phyloP scores from a whole-genome alignment of 139 green algal species.

The Chlamydomonas sphaeroides region DNA sequence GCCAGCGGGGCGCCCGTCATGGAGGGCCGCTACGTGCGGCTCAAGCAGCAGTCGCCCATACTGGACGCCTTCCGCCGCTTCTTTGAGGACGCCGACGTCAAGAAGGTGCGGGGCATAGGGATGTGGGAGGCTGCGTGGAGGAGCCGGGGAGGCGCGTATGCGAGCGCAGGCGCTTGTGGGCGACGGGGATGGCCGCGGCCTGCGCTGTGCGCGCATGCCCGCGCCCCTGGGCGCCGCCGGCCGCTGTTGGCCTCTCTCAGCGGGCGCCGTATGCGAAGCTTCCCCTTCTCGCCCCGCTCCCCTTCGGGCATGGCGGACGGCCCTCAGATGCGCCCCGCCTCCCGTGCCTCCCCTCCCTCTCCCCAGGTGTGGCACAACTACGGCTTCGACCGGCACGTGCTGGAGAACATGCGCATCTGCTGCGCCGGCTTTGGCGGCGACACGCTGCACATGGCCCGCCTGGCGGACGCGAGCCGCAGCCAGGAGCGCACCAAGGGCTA shows the following conservation, averaged over 20 bases:
- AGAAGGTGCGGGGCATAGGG: constrained; percentile 79
- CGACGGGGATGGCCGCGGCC: no score
- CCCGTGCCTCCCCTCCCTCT: no score
- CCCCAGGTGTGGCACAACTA: constrained; percentile 99
- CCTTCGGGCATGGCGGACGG: no score
- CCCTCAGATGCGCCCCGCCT: no score
- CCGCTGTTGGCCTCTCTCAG: no score
- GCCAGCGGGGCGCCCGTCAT: constrained; percentile 8
- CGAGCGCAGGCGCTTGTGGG: no score
- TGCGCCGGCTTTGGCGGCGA: constrained; percentile 88
- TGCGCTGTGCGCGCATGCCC: no score
- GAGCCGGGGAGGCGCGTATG: no score
- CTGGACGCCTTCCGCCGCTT: constrained; percentile 83
- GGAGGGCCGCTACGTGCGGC: constrained; percentile 30
- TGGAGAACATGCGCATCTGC: constrained; percentile 77
- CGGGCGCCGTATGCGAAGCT: no score
- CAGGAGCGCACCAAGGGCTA: constrained; percentile 75
- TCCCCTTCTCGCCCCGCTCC: no score
- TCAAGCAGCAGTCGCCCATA: constrained; percentile 61
- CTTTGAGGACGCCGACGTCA: constrained; percentile 74
- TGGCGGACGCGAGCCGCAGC: constrained; percentile 84
- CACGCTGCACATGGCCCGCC: constrained; percentile 98
- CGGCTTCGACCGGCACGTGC: constrained; percentile 96
- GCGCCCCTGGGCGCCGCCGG: no score
- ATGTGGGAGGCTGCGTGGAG: no score